phyloP scores from a whole-genome alignment of 2,329 filamentous ascomycete genomes.

The Claviceps arundinis region DNA sequence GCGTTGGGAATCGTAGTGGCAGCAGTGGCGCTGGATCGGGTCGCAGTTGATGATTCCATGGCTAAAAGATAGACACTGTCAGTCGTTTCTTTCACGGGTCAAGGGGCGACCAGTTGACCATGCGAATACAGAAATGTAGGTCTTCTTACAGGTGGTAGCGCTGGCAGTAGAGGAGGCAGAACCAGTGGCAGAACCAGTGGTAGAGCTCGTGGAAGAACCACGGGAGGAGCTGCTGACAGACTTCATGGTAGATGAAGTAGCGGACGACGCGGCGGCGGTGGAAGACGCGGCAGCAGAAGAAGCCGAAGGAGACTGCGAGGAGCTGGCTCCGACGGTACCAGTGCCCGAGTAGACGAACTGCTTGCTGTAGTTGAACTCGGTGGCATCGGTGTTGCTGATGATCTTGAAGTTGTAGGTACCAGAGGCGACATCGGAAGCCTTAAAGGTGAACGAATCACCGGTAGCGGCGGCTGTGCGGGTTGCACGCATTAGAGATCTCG shows the following conservation, averaged over 20 bases:
- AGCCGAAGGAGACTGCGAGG: background rate
- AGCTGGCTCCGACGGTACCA: slow-evolving; percentile 6
- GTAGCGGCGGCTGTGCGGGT: slow-evolving; percentile 9
- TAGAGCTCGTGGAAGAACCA: background rate
- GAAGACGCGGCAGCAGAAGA: slow-evolving; percentile 2
- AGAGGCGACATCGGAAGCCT: slow-evolving; percentile 14
- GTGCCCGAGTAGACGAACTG: slow-evolving; percentile 18
- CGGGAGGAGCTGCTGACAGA: slow-evolving; percentile 2
- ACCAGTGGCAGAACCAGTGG: slow-evolving; percentile 2
- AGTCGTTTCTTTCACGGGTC: no score
- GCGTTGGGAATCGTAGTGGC: slow-evolving; percentile 16
- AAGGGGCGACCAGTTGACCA: no score
- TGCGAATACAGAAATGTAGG: no score
- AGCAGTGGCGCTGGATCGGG: slow-evolving; percentile 1
- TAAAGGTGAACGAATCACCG: slow-evolving; percentile 16
- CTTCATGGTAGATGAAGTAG: slow-evolving; percentile 1
- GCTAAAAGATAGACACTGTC: no score
- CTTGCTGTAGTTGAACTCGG: slow-evolving; percentile 19
- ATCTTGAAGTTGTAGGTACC: slow-evolving; percentile 24
- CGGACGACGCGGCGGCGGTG: slow-evolving; percentile 4
- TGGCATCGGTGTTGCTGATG: slow-evolving; percentile 12
- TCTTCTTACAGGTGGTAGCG: slow-evolving; percentile 7
- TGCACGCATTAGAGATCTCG: background rate
- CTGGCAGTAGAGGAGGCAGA: slow-evolving; percentile 4
- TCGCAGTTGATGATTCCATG: background rate